phyloP scores from a whole-genome alignment of 805 yeast genomes.

The Myxozyma vanderwaltii region DNA sequence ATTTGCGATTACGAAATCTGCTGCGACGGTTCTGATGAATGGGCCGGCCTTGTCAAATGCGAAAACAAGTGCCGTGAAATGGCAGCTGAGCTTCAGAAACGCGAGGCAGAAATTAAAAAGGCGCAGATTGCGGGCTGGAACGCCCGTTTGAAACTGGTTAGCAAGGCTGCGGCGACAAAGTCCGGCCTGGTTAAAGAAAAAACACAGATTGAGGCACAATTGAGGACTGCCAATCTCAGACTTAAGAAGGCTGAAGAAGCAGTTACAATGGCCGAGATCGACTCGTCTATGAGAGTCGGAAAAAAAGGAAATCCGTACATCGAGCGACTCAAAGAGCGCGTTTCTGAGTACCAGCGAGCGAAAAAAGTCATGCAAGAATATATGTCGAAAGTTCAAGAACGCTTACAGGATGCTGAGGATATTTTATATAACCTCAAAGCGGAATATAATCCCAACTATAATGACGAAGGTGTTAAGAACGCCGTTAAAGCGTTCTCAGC shows the following conservation, averaged over 20 bases:
- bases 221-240: constrained; percentile 33
- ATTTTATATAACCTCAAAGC: constrained; percentile 54
- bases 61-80: constrained; percentile 59
- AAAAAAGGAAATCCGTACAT: constrained; percentile 14
- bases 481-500: constrained; percentile 54
- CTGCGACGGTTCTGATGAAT: constrained; percentile 95
- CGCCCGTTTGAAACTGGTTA: constrained; percentile 42
- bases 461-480: constrained; percentile 81
- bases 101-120: constrained; percentile 32
- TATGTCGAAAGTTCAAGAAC: constrained; percentile 17
- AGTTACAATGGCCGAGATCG: constrained; percentile 38
- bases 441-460: constrained; percentile 79
- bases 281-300: constrained; percentile 16
- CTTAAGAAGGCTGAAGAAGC: constrained; percentile 39
- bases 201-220: constrained; percentile 33
- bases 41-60: constrained; percentile 50
- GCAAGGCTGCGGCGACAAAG: constrained; percentile 38
- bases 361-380: constrained; percentile 10
- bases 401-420: constrained; percentile 30
- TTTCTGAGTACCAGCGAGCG: constrained; percentile 27
- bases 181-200: constrained; percentile 33
- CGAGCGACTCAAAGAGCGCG: constrained; percentile 18
- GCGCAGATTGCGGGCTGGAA: constrained; percentile 44
- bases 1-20: constrained; percentile 85
- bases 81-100: constrained; percentile 44